Evolutionary conservation across 1,284 basidiomycete genomes (phyloP).

Genomic region (Moesziomyces sp.): DNA sequence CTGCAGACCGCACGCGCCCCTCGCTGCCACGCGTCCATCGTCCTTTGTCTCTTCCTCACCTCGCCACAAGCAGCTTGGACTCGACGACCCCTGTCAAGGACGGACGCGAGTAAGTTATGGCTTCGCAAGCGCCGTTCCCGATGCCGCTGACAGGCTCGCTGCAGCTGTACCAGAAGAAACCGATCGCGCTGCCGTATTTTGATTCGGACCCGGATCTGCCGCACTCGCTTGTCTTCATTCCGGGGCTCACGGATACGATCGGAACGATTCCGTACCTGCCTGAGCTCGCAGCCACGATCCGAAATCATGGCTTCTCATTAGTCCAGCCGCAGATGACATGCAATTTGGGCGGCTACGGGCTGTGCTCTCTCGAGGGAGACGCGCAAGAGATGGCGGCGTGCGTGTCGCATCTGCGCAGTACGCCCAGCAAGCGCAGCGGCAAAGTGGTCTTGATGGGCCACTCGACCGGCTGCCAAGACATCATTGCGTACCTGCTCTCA

Average conservation of each 20-base stretch:
- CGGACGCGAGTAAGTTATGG: neutral
- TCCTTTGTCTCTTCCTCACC: too few species aligned
- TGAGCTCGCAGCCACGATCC: slow-evolving; percentile 27
- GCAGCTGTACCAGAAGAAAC: slow-evolving; percentile 44
- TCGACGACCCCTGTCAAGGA: neutral
- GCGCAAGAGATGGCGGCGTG: slow-evolving; percentile 56
- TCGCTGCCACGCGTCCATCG: neutral
- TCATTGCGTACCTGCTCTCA: slow-evolving; percentile 48
- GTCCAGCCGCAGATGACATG: slow-evolving; percentile 56
- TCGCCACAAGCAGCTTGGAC: too few species aligned
- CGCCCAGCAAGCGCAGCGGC: slow-evolving; percentile 20
- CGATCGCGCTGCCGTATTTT: slow-evolving; percentile 52
- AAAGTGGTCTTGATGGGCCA: slow-evolving; percentile 63
- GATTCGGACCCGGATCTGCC: slow-evolving; percentile 45
- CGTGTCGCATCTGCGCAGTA: slow-evolving; percentile 36
- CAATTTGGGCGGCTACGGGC: slow-evolving; percentile 60
- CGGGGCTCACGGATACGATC: slow-evolving; percentile 61
- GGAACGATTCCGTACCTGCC: slow-evolving; percentile 57
- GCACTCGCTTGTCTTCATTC: slow-evolving; percentile 54
- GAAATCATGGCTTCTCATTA: slow-evolving; percentile 42
- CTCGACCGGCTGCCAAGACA: slow-evolving; percentile 64
- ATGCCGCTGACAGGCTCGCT: slow-evolving; percentile 28
- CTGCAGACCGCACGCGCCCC: neutral
- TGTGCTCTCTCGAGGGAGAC: slow-evolving; percentile 59
- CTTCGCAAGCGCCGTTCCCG: slow-evolving; percentile 5